Evolutionary conservation across 176 grass and related monocot species (phyloP).

Genomic region (Triticum urartu): DNA sequence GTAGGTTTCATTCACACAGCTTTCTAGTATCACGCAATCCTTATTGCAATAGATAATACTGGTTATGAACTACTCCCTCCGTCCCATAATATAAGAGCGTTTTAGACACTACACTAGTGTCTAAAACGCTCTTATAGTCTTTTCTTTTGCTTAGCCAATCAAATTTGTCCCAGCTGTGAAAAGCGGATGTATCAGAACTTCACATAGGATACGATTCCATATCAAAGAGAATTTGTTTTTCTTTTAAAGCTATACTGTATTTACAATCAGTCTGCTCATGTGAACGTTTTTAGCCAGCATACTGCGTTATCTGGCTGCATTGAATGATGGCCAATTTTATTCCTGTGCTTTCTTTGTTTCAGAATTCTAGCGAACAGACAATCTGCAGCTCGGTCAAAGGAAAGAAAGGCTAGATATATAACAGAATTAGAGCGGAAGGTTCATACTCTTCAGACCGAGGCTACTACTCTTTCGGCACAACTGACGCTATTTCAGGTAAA

Average conservation of each 20-base stretch:
- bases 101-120: too few species aligned
- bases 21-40: not conserved
- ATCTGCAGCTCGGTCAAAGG: constrained; percentile 91
- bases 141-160: not conserved
- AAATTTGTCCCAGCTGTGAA: not conserved
- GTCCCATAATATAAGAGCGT: too few species aligned
- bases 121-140: too few species aligned
- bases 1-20: not conserved
- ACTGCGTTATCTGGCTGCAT: not conserved
- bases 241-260: constrained; percentile 1
- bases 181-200: not conserved
- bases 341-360: constrained; percentile 23
- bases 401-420: constrained; percentile 91
- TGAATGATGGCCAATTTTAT: constrained; percentile 15
- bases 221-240: not conserved
- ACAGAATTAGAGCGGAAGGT: constrained; percentile 84
- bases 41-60: not conserved
- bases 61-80: not conserved
- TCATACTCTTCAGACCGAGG: constrained; percentile 81
- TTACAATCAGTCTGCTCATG: not conserved
- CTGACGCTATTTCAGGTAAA: constrained; percentile 75
- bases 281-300: not conserved
- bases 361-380: constrained; percentile 96
- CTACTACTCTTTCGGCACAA: constrained; percentile 79
- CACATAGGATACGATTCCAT: not conserved